Base-by-base conservation (phyloP, 495 filamentous ascomycete genomes). In the Haplographium delicatum region DNA sequence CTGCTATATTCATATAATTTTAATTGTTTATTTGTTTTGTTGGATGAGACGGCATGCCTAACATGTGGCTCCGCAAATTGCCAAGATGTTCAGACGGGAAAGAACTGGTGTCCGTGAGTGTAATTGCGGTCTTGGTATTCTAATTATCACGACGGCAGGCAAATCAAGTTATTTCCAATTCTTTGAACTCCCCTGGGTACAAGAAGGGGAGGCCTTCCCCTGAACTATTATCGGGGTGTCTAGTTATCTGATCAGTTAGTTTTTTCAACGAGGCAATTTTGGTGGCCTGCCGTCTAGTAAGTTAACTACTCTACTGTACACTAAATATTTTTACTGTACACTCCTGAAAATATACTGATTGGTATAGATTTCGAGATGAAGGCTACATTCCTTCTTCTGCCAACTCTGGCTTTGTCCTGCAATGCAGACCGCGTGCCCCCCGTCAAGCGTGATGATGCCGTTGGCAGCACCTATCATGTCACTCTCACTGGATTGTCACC, bases 1-100 rank as follows among this genome's bases (percentile, higher is more conserved):
- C 27, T 4, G 34, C 20, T 9, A 19, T n/a, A 15, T 52, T 52
- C 47, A 52, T 57, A 48, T 57, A 43, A 43, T 18, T 33, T 47
- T 48, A 26, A 57, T 57, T 52, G 48, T 18, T 26, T 51, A 39
- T 25, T 22, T 41, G 30, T 43, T 15, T 50, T 44, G 28, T 43
- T 47, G 35, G 35, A 39, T 44, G 23, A 5, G 26, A 47, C n/a
- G 44, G n/a, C 37, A 11, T 20, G n/a, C 27, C 35, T 10, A 24
- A 37, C 26, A 16, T 20, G 27, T 37, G 18, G 33, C 24, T 18
- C 41, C 20, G 13, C 34, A 44, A 30, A 19, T 31, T 44, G 42
- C 25, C 42, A 44, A 31, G 25, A 44, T 2, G 35, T 19, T 19
- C 7, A 39, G 35, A 19, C 15, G 16, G n/a, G 33, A 4, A 35